phyloP scores from a whole-genome alignment of 169 alveolate genomes.

The Eimeria falciformis region DNA sequence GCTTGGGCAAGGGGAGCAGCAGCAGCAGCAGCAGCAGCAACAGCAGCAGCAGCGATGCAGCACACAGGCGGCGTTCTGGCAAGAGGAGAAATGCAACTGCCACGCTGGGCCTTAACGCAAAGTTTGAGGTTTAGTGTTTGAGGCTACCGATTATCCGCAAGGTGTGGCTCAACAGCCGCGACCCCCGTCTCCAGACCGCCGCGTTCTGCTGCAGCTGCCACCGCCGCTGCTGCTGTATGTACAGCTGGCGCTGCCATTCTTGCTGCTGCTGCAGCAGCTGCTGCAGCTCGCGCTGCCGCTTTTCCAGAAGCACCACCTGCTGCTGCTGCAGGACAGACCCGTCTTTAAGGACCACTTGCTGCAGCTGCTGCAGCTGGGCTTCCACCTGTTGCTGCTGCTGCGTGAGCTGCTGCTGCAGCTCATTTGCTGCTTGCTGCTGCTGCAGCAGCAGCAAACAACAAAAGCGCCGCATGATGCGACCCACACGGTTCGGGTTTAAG shows the following conservation, averaged over 20 bases:
- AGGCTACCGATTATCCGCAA: neutral
- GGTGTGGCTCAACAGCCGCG: constrained; percentile 27
- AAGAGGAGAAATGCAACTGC: neutral
- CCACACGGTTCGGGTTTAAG: constrained; percentile 23
- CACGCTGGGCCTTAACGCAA: neutral
- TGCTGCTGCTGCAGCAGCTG: constrained; percentile 39
- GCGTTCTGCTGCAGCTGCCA: constrained; percentile 47
- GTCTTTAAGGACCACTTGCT: neutral
- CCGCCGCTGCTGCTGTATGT: constrained; percentile 3
- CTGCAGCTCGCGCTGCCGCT: constrained; percentile 10
- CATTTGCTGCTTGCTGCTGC: constrained; percentile 9
- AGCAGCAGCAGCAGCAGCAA: neutral
- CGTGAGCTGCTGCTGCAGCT: constrained; percentile 1
- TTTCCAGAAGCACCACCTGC: neutral
- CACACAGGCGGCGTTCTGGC: neutral
- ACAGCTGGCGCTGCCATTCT: neutral
- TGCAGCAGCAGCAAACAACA: constrained; percentile 28
- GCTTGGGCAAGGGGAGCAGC: no score
- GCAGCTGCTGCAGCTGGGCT: constrained; percentile 25
- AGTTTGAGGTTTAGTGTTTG: neutral
- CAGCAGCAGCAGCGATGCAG: neutral
- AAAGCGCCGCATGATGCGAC: constrained; percentile 27
- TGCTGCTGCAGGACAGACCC: neutral
- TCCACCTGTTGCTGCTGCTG: constrained; percentile 6
- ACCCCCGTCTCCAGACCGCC: neutral